Evolutionary conservation across 2,329 filamentous ascomycete genomes (phyloP), one percentile per base, ranked within the genome.

Genomic region (Dactylellina drechsleri): DNA sequence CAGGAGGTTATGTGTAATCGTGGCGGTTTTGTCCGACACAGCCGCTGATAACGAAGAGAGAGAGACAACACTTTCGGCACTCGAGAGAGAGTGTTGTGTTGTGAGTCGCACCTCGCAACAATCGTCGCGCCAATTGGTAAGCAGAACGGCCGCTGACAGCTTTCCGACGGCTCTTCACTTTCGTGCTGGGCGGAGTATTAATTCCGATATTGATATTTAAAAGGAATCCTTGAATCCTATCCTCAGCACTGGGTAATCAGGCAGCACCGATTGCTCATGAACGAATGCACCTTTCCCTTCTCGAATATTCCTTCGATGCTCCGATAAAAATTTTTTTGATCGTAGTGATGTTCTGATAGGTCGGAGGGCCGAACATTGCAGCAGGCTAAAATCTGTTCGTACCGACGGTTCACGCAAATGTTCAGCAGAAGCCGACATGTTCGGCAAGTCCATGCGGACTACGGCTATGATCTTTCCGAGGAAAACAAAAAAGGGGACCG

Each of bases 211-310:
- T 26, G 31, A 66, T 53, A 58, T 54, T 16, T 8, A 36, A 54
- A 54, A 36, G 52, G 23, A 10, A 54, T 54, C 52, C 26, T 16
- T 45, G n/a, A 16, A 43, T 45, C 16, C 31, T 23, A 43, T 45
- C 2, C 31, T 23, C n/a, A 52, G 47, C 47, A 23, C 47, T 23
- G 20, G 18, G 40, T 61, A 68, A 68, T 61, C 65, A 68, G 65
- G 65, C 58, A 68, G 49, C 23, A 23, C 23, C 23, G 23, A 23
- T 23, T 23, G 2, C 57, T 61, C 16, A 52, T 49, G 58, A 58
- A 52, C 45, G 59, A 43, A 31, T 57, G 57, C 81, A 77, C 50
- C 76, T 70, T 76, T 45, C 31, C 26, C 28, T 77, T 58, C 73
- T 72, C 77, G 62, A 43, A 31, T 15, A 41, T 1, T 7, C 6